phyloP scores from a whole-genome alignment of 371 early-diverging fungal genomes.

The Lichtheimia hyalospora region DNA sequence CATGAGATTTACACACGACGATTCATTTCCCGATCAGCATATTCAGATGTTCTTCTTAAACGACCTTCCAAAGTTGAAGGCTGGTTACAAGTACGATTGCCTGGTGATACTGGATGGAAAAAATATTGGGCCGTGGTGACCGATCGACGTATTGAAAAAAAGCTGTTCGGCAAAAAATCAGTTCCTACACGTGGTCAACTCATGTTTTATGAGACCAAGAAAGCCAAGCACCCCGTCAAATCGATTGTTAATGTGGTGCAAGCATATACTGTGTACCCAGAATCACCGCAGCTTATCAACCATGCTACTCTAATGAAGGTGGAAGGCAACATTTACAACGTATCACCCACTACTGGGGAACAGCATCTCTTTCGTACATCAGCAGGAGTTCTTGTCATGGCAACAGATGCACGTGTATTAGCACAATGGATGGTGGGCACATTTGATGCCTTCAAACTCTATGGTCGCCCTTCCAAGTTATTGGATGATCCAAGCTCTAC shows the following conservation, averaged over 20 bases:
- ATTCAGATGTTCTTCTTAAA: slow-evolving; percentile 12
- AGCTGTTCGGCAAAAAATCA: slow-evolving; percentile 53
- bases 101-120: slow-evolving; percentile 65
- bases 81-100: slow-evolving; percentile 59
- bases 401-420: slow-evolving; percentile 40
- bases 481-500: slow-evolving; percentile 27
- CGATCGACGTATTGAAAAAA: slow-evolving; percentile 52
- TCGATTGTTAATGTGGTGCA: slow-evolving; percentile 61
- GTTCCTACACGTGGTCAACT: slow-evolving; percentile 53
- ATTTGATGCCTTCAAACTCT: slow-evolving; percentile 52
- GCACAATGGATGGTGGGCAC: slow-evolving; percentile 44
- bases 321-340: slow-evolving; percentile 26
- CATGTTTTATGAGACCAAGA: slow-evolving; percentile 59
- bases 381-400: slow-evolving; percentile 40
- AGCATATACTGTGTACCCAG: slow-evolving; percentile 76
- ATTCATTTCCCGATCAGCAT: slow-evolving; percentile 36
- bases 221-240: slow-evolving; percentile 56
- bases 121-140: slow-evolving; percentile 61
- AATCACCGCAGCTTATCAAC: slow-evolving; percentile 40
- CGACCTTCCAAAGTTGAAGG: slow-evolving; percentile 39
- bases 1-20: slow-evolving; percentile 76
- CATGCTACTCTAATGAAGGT: slow-evolving; percentile 46
- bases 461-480: slow-evolving; percentile 46
- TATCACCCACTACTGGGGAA: slow-evolving; percentile 20
- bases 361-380: slow-evolving; percentile 15